These are phyloP conservation scores for Dictyostelium capitatum DNA, from an alignment of 78 protist species.

Conservation along the genomic window DNA sequence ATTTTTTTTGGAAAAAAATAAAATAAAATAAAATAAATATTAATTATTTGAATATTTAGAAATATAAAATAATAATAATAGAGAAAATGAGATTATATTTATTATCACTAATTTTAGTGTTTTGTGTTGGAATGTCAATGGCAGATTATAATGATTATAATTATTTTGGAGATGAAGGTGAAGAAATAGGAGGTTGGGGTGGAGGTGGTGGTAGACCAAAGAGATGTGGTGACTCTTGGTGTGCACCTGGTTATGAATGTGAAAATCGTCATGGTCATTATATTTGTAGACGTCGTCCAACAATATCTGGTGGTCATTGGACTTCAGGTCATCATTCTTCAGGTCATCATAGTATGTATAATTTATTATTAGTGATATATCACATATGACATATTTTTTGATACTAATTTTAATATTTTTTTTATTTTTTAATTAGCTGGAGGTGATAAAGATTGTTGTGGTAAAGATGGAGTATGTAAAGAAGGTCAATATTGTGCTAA, in stretches of 20 bases:
- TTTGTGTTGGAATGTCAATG: neutral
- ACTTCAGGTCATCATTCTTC: no score
- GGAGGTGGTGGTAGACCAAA: neutral
- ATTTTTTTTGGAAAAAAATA: neutral
- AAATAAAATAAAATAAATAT: neutral
- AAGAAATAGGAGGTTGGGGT: neutral
- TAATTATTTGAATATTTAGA: neutral
- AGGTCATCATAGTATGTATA: neutral
- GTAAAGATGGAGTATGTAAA: slow-evolving; percentile 8
- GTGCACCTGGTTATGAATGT: slow-evolving; percentile 17
- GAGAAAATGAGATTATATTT: slow-evolving; percentile 1
- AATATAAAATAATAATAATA: neutral
- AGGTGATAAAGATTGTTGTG: neutral
- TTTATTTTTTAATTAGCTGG: neutral
- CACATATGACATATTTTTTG: no score
- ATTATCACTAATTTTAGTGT: slow-evolving; percentile 18
- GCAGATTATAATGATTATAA: neutral
- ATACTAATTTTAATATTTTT: slow-evolving; percentile 13
- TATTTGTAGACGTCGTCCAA: neutral
- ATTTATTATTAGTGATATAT: no score
- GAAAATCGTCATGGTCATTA: neutral
- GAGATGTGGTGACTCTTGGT: neutral
- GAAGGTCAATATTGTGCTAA: slow-evolving; percentile 22
- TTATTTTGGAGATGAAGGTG: neutral
- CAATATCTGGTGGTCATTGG: no score